phyloP scores from a whole-genome alignment of 306 rosid genomes.

The Cucumis hystrix region DNA sequence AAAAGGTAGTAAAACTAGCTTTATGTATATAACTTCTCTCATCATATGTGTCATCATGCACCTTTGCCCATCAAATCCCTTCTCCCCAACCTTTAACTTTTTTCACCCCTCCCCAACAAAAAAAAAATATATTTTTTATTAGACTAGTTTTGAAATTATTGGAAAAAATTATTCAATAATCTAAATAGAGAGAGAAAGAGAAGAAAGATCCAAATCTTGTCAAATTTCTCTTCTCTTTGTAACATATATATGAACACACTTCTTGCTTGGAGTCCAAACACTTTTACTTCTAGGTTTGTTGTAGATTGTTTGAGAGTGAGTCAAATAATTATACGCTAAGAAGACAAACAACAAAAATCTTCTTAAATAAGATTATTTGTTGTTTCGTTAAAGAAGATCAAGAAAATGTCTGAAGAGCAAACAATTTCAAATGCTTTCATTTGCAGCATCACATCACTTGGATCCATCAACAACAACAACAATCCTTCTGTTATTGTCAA shows the following conservation, averaged over 20 bases:
- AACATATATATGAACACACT: not conserved
- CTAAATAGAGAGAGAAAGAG: conserved; percentile 8
- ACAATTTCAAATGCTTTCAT: conserved; percentile 29
- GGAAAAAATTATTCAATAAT: not conserved
- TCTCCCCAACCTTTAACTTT: conserved; percentile 36
- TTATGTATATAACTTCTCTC: conserved; percentile 29
- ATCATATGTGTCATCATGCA: conserved; percentile 93
- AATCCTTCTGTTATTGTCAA: conserved; percentile 19
- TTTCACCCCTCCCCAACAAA: conserved; percentile 39
- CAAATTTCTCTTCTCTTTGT: not conserved
- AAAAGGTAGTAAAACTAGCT: conserved; percentile 37
- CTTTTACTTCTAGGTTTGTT: conserved; percentile 22
- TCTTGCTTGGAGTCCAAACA: not conserved
- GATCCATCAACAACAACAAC: conserved; percentile 12
- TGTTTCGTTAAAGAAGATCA: conserved; percentile 1
- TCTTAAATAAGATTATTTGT: conserved; percentile 1
- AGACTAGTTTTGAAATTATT: conserved; percentile 19
- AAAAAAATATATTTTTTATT: conserved; percentile 28
- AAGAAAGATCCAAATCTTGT: conserved; percentile 13
- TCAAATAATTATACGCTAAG: not conserved
- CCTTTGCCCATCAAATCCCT: conserved; percentile 13
- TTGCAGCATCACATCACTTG: conserved; percentile 26
- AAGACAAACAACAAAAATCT: not conserved
- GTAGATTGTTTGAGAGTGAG: conserved; percentile 9
- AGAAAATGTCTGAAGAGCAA: conserved; percentile 35